A percentile compares a stretch with the other conserved stretches of the same genome.
These are phyloP conservation scores for Batrachochytrium dendrobatidis DNA, from an alignment of 371 early-diverging fungal species.

Conservation along the genomic window DNA sequence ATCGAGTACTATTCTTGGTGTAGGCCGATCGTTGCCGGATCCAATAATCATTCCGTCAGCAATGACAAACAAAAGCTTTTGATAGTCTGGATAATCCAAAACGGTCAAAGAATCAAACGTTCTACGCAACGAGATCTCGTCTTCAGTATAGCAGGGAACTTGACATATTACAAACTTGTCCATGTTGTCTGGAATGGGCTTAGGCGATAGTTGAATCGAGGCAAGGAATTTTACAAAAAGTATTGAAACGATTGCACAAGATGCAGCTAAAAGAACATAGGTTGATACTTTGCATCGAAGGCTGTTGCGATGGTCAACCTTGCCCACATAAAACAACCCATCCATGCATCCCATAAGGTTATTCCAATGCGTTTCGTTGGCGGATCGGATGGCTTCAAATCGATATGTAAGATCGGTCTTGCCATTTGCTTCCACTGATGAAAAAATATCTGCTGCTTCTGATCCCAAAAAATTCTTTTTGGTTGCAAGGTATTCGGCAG, in stretches of 20 bases:
- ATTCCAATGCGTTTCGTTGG: constrained; percentile 5
- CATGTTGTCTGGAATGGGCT: constrained; percentile 67
- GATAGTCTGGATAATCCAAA: constrained; percentile 88
- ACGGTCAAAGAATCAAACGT: constrained; percentile 94
- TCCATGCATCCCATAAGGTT: constrained; percentile 57
- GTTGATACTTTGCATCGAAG: constrained; percentile 75
- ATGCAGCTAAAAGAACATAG: constrained; percentile 70
- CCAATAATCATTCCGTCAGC: constrained; percentile 68
- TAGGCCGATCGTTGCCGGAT: constrained; percentile 72
- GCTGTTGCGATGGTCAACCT: constrained; percentile 72
- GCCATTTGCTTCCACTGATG: neutral
- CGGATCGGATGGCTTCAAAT: constrained; percentile 10
- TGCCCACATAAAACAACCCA: constrained; percentile 74
- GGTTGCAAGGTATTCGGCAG: neutral
- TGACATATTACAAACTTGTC: constrained; percentile 85
- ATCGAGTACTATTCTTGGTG: constrained; percentile 73
- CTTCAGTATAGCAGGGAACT: constrained; percentile 96
- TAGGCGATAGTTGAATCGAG: constrained; percentile 70
- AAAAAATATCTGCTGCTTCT: constrained; percentile 10
- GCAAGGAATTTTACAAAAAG: constrained; percentile 79
- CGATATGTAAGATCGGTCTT: constrained; percentile 14
- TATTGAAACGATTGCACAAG: constrained; percentile 66
- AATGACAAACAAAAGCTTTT: constrained; percentile 63
- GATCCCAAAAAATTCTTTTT: constrained; percentile 17
- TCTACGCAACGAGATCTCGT: constrained; percentile 79